Percentiles rank a stretch among this genome's conserved stretches.
Conservation (phyloP, 352 stramenopile genomes). For the Phytophthora aleatoria region DNA sequence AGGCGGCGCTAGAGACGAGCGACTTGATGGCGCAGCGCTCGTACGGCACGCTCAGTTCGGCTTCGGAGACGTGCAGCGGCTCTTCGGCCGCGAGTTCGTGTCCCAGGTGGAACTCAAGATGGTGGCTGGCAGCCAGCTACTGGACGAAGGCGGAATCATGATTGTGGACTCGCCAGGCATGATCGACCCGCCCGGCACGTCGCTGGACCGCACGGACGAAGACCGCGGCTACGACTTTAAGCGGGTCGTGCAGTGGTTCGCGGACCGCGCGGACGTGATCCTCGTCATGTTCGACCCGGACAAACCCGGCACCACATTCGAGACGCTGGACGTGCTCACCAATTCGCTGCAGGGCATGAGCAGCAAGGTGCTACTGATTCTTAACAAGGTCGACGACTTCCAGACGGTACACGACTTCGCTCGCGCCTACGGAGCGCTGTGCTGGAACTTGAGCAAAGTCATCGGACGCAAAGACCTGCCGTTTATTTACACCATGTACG, state of each 20-base stretch:
- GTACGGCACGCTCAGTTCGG: conserved; percentile 73
- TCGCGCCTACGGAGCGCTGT: conserved; percentile 81
- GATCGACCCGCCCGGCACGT: conserved; percentile 81
- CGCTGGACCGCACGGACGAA: conserved; percentile 64
- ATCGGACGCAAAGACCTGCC: conserved; percentile 87
- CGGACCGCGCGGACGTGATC: conserved; percentile 84
- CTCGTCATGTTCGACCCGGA: conserved; percentile 91
- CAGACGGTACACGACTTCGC: conserved; percentile 88
- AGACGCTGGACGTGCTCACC: conserved; percentile 88
- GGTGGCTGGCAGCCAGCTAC: conserved; percentile 59
- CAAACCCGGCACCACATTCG: conserved; percentile 88
- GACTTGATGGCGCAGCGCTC: conserved; percentile 78
- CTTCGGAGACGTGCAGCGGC: conserved; percentile 79
- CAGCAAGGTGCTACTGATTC: conserved; percentile 83
- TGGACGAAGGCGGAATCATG: conserved; percentile 85
- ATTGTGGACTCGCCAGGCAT: conserved; percentile 87
- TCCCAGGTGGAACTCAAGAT: conserved; percentile 90
- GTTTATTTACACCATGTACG: conserved; percentile 92
- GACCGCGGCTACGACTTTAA: conserved; percentile 90
- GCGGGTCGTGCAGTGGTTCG: conserved; percentile 87
- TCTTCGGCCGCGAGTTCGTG: conserved; percentile 83
- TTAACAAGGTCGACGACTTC: conserved; percentile 92
- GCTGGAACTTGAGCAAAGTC: conserved; percentile 90
- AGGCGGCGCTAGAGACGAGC: conserved; percentile 69
- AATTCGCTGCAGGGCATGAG: conserved; percentile 74